A percentile compares a stretch with the other conserved stretches of the same genome.
Conservation (phyloP, 371 early-diverging fungal species). For the Mucor lusitanicus region DNA sequence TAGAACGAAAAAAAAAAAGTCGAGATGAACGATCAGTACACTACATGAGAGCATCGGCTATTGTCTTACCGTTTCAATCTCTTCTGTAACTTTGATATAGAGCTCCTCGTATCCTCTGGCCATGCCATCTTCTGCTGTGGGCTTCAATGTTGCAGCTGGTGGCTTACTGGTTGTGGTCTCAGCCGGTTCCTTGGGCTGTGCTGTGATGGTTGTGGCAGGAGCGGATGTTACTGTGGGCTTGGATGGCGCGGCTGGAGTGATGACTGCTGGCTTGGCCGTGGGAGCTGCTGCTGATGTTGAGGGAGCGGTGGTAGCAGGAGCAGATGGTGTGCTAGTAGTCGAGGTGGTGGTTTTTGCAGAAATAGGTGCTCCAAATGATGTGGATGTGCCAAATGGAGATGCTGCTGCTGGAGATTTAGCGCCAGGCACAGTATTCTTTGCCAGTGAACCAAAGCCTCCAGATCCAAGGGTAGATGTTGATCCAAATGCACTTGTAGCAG, state of each 20-base stretch:
- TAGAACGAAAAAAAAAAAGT: neutral
- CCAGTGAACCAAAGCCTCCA: constrained; percentile 17
- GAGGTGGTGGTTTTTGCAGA: constrained; percentile 3
- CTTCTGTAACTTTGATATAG: constrained; percentile 22
- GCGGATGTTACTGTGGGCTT: neutral
- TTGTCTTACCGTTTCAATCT: constrained; percentile 22
- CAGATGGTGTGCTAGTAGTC: constrained; percentile 10
- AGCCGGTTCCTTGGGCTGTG: neutral
- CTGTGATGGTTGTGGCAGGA: neutral
- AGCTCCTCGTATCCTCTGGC: constrained; percentile 29
- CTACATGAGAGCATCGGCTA: neutral
- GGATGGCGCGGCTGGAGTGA: neutral
- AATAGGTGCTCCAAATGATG: constrained; percentile 10
- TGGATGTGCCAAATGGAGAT: constrained; percentile 22
- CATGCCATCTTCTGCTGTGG: constrained; percentile 29
- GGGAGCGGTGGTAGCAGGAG: constrained; percentile 3
- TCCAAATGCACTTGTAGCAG: constrained; percentile 19
- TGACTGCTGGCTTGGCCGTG: neutral
- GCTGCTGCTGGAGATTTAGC: neutral
- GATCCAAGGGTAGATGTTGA: constrained; percentile 16
- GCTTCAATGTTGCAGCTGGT: constrained; percentile 10
- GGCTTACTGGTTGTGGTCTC: neutral
- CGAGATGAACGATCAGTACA: neutral
- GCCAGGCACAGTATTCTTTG: constrained; percentile 16
- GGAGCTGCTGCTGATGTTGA: constrained; percentile 6